A percentile compares a stretch with the other conserved stretches of the same genome.
These are phyloP conservation scores for Xylaria telfairii DNA, from an alignment of 495 filamentous ascomycete genomes.

Conservation along the genomic window DNA sequence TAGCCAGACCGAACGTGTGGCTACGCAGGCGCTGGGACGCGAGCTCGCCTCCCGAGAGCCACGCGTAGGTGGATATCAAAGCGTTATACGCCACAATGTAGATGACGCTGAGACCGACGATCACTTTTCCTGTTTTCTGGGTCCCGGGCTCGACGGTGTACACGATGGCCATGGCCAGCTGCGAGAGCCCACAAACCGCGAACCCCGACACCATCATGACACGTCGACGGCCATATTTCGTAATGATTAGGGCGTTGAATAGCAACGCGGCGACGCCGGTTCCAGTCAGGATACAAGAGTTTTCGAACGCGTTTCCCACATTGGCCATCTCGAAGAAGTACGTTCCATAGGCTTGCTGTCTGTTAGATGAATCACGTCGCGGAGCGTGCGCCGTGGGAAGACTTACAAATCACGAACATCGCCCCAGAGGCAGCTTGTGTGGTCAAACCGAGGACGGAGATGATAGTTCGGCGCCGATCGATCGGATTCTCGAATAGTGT, in stretches of 20 bases:
- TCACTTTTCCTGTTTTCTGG: constrained; percentile 54
- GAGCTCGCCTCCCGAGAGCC: constrained; percentile 66
- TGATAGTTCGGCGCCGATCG: constrained; percentile 57
- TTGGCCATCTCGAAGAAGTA: constrained; percentile 72
- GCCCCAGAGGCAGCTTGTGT: constrained; percentile 64
- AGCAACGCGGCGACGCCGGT: constrained; percentile 64
- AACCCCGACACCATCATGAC: constrained; percentile 60
- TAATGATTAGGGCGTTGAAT: constrained; percentile 60
- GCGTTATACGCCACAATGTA: constrained; percentile 65
- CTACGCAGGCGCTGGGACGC: constrained; percentile 60
- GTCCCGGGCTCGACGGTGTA: constrained; percentile 58
- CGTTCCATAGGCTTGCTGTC: constrained; percentile 58
- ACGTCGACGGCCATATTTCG: constrained; percentile 59
- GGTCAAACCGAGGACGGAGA: constrained; percentile 57
- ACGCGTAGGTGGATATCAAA: constrained; percentile 63
- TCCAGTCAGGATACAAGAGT: constrained; percentile 61
- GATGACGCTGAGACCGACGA: constrained; percentile 61
- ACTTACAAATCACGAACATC: constrained; percentile 65
- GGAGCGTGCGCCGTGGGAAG: background rate
- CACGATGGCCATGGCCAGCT: constrained; percentile 60
- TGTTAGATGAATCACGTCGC: constrained; percentile 21
- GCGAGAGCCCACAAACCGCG: constrained; percentile 57
- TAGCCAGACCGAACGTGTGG: constrained; percentile 64
- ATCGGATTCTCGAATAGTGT: constrained; percentile 63
- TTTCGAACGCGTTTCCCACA: constrained; percentile 64